Conservation (phyloP, 2,329 filamentous ascomycete genomes). For the Blastomyces percursus region DNA sequence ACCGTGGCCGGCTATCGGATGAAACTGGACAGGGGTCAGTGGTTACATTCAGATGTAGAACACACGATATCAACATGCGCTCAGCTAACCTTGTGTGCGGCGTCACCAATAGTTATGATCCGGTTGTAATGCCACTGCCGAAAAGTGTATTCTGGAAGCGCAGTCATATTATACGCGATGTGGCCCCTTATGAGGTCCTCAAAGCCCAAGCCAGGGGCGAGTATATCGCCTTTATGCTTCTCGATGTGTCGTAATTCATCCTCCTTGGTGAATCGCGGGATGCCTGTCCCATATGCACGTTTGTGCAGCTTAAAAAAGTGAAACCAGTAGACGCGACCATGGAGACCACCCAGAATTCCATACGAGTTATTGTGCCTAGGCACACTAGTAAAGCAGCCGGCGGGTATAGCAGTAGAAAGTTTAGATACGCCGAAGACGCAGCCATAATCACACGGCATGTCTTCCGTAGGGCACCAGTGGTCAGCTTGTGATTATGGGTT, state of each 20-base stretch:
- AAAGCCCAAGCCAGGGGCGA: slow-evolving; percentile 16
- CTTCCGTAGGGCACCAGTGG: slow-evolving; percentile 7
- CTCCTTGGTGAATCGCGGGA: neutral
- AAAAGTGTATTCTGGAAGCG: slow-evolving; percentile 31
- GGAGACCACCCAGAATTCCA: neutral
- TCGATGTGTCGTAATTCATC: neutral
- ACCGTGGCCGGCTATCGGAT: slow-evolving; percentile 14
- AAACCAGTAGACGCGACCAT: neutral
- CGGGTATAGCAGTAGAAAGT: slow-evolving; percentile 19
- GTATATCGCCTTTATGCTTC: neutral
- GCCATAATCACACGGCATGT: slow-evolving; percentile 14
- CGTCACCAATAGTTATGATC: slow-evolving; percentile 33
- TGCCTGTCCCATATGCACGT: neutral
- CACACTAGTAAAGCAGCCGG: neutral
- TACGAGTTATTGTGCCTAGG: neutral
- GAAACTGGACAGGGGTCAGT: neutral
- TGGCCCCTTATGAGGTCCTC: slow-evolving; percentile 25
- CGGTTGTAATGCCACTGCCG: slow-evolving; percentile 31
- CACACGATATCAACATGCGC: neutral
- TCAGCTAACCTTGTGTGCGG: slow-evolving; percentile 31
- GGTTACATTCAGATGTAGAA: neutral
- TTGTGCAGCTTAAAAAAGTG: neutral
- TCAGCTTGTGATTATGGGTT: neutral
- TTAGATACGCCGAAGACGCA: slow-evolving; percentile 18
- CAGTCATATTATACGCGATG: slow-evolving; percentile 17